Evolutionary conservation across 2,329 filamentous ascomycete genomes (phyloP).

Genomic region (Aspergillus neotritici): DNA sequence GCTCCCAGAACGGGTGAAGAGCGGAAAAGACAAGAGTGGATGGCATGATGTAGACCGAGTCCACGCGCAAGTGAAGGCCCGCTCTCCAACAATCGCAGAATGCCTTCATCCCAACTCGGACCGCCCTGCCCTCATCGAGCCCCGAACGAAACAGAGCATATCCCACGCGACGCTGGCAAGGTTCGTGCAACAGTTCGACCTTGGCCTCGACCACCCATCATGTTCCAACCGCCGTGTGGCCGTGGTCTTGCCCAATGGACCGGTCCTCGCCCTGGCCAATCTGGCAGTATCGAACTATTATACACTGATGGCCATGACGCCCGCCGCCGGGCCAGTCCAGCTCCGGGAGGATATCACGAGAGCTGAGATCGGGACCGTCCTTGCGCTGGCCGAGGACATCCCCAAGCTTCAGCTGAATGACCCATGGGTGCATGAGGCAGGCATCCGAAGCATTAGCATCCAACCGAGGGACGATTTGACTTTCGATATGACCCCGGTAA

Average conservation of each 20-base stretch:
- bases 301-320: slow-evolving; percentile 49
- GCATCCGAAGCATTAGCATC: slow-evolving; percentile 37
- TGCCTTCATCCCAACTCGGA: slow-evolving; percentile 7
- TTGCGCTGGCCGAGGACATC: slow-evolving; percentile 34
- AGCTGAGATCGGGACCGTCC: slow-evolving; percentile 43
- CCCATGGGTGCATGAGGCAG: slow-evolving; percentile 8
- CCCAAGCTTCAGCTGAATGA: too few relatives aligned
- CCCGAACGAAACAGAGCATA: slow-evolving; percentile 6
- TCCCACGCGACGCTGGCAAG: slow-evolving; percentile 14
- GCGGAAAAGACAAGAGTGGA: too few relatives aligned
- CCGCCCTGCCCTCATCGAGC: slow-evolving; percentile 13
- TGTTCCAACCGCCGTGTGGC: slow-evolving; percentile 38
- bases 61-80: slow-evolving; percentile 9
- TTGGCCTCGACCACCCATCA: slow-evolving; percentile 23
- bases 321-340: slow-evolving; percentile 46
- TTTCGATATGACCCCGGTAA: too few relatives aligned
- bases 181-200: slow-evolving; percentile 18
- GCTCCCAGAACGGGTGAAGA: too few relatives aligned
- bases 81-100: slow-evolving; percentile 7
- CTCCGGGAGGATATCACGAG: slow-evolving; percentile 48
- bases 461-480: slow-evolving; percentile 13
- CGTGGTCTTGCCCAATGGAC: slow-evolving; percentile 51
- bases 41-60: background rate
- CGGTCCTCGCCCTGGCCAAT: slow-evolving; percentile 47
- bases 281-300: slow-evolving; percentile 49